Evolutionary conservation across 305 asterid species (phyloP).

Genomic region (Lippia alba): DNA sequence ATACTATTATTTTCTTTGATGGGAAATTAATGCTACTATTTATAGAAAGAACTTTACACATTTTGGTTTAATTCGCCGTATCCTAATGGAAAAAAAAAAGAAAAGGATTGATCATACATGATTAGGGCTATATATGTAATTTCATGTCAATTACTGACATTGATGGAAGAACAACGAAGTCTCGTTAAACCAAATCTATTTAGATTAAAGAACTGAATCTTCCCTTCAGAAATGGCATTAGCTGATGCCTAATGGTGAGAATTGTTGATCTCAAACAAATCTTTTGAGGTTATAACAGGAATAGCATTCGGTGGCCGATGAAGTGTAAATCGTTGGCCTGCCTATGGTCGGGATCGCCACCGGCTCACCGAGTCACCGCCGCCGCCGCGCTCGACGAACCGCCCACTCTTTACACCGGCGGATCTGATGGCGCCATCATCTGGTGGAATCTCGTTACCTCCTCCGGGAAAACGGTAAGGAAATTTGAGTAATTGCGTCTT

Average conservation of each 20-base stretch:
- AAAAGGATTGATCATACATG: neutral
- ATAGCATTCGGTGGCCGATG: slow-evolving; percentile 54
- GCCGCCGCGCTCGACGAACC: slow-evolving; percentile 72
- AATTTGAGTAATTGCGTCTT: slow-evolving; percentile 12
- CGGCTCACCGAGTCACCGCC: slow-evolving; percentile 86
- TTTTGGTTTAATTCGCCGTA: too few species aligned
- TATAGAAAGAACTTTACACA: too few species aligned
- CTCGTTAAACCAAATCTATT: neutral
- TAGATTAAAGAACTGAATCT: neutral
- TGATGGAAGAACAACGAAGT: too few species aligned
- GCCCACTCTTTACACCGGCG: slow-evolving; percentile 93
- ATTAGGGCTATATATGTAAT: neutral
- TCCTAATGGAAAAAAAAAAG: too few species aligned
- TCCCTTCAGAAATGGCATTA: slow-evolving; percentile 15
- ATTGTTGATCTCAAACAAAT: slow-evolving; percentile 25
- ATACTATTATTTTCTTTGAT: too few species aligned
- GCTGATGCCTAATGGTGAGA: slow-evolving; percentile 30
- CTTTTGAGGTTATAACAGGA: slow-evolving; percentile 14
- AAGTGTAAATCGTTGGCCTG: slow-evolving; percentile 96
- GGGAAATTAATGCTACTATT: too few species aligned
- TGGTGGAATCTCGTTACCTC: slow-evolving; percentile 84
- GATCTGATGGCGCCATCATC: slow-evolving; percentile 98
- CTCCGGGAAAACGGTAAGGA: slow-evolving; percentile 43
- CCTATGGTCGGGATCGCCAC: slow-evolving; percentile 93
- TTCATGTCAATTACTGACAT: too few species aligned